Evolutionary conservation across 805 yeast genomes (phyloP).

Genomic region (Schizosaccharomyces japonicus): DNA sequence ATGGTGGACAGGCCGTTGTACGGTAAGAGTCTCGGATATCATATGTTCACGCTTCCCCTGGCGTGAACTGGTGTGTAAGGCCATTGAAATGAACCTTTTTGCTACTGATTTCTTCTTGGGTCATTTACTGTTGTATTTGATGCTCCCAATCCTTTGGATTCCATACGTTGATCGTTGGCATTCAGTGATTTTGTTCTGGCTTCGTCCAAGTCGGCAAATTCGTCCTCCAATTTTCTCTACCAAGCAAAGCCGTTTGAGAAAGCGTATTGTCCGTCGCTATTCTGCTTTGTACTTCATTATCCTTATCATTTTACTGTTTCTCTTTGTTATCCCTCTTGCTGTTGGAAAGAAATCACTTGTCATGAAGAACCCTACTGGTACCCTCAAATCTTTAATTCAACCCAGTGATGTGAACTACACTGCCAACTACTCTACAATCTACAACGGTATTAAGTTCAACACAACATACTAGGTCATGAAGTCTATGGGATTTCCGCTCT

Average conservation of each 20-base stretch:
- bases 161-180: constrained; percentile 94
- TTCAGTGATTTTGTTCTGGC: constrained; percentile 95
- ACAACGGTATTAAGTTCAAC: background rate
- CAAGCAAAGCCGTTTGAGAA: constrained; percentile 86
- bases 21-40: no score
- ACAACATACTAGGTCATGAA: background rate
- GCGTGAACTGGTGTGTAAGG: constrained; percentile 85
- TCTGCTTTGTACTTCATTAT: constrained; percentile 54
- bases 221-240: constrained; percentile 93
- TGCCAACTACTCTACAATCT: background rate
- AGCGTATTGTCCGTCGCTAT: constrained; percentile 92
- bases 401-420: background rate
- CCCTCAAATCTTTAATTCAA: background rate
- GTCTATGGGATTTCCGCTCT: no score
- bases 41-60: no score
- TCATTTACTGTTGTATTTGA: constrained; percentile 65
- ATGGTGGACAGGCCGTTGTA: constrained; percentile 97
- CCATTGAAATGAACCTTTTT: constrained; percentile 80
- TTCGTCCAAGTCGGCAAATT: constrained; percentile 86
- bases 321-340: constrained; percentile 79
- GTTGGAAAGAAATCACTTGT: constrained; percentile 15
- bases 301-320: constrained; percentile 41
- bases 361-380: background rate
- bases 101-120: constrained; percentile 92
- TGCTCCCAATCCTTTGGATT: constrained; percentile 61